Evolutionary conservation across 805 yeast species (phyloP).

Genomic region (Lipomyces lipofer): DNA sequence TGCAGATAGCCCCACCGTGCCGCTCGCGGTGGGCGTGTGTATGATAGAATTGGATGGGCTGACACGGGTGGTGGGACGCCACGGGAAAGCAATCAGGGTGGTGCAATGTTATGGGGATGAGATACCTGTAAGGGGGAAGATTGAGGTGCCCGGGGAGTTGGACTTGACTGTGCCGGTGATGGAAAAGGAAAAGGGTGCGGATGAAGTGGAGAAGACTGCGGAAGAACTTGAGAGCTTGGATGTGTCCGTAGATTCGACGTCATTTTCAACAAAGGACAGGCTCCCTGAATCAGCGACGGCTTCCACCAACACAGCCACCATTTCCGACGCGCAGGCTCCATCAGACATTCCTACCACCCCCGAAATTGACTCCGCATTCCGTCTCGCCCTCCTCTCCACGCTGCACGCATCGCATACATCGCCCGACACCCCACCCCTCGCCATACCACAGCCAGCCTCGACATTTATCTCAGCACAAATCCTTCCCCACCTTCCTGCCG

Average conservation of each 20-base stretch:
- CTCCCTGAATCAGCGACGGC: too few species aligned
- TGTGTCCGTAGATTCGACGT: neutral
- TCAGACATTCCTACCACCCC: slow-evolving; percentile 36
- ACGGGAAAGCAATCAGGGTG: slow-evolving; percentile 77
- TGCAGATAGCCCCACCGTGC: slow-evolving; percentile 57
- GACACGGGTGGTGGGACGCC: slow-evolving; percentile 48
- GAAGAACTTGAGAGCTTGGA: neutral
- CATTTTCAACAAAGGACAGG: too few species aligned
- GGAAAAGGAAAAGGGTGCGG: slow-evolving; percentile 19
- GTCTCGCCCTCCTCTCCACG: slow-evolving; percentile 69
- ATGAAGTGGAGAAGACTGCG: slow-evolving; percentile 8
- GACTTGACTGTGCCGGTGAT: slow-evolving; percentile 33
- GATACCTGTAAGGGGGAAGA: slow-evolving; percentile 49
- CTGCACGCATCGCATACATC: slow-evolving; percentile 52
- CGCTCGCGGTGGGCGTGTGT: slow-evolving; percentile 72
- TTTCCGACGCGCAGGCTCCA: too few species aligned
- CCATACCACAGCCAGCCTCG: slow-evolving; percentile 75
- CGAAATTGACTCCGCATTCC: slow-evolving; percentile 74
- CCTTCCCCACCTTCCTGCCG: slow-evolving; percentile 65
- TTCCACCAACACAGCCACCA: too few species aligned
- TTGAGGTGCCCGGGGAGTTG: slow-evolving; percentile 47
- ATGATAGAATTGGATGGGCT: slow-evolving; percentile 48
- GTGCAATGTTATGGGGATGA: slow-evolving; percentile 70
- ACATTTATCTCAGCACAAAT: slow-evolving; percentile 71
- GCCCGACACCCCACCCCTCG: too few species aligned